These are phyloP conservation scores for Davidsoniella virescens DNA, from an alignment of 2,329 filamentous ascomycete genomes.

Conservation along the genomic window DNA sequence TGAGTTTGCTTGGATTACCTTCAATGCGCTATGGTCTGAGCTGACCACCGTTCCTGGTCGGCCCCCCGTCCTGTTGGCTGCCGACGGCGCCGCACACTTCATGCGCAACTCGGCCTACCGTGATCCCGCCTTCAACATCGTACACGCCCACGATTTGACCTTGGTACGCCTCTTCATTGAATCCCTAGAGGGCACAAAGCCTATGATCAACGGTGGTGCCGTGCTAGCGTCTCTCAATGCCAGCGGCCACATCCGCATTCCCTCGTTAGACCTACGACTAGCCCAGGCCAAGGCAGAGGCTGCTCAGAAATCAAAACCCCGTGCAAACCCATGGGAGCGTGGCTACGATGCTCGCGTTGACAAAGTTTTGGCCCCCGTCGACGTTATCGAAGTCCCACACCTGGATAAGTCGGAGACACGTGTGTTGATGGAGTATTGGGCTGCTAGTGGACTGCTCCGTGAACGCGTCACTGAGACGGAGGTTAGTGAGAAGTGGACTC, in stretches of 20 bases:
- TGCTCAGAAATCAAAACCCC: constrained; percentile 23
- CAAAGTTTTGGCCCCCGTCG: constrained; percentile 32
- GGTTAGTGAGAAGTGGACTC: constrained; percentile 68
- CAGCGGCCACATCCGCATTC: constrained; percentile 49
- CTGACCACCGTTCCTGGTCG: constrained; percentile 37
- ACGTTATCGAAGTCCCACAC: constrained; percentile 44
- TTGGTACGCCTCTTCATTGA: constrained; percentile 61
- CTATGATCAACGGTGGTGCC: constrained; percentile 57
- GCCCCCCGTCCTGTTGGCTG: constrained; percentile 49
- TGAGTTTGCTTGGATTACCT: constrained; percentile 65
- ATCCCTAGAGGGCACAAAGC: constrained; percentile 44
- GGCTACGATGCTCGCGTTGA: constrained; percentile 42
- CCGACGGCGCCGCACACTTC: constrained; percentile 68
- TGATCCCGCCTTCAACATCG: constrained; percentile 48
- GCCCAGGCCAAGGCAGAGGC: constrained; percentile 33
- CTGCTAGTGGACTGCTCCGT: constrained; percentile 64
- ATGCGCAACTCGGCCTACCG: constrained; percentile 69
- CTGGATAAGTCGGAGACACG: constrained; percentile 60
- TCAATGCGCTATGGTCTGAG: constrained; percentile 68
- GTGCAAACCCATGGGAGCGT: constrained; percentile 36
- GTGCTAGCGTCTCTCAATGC: constrained; percentile 58
- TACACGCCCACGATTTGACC: constrained; percentile 75
- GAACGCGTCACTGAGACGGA: constrained; percentile 50
- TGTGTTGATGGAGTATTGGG: constrained; percentile 84
- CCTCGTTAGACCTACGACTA: constrained; percentile 54